phyloP scores from a whole-genome alignment of 2,329 filamentous ascomycete genomes.

The Aspergillus pseudoglaucus region DNA sequence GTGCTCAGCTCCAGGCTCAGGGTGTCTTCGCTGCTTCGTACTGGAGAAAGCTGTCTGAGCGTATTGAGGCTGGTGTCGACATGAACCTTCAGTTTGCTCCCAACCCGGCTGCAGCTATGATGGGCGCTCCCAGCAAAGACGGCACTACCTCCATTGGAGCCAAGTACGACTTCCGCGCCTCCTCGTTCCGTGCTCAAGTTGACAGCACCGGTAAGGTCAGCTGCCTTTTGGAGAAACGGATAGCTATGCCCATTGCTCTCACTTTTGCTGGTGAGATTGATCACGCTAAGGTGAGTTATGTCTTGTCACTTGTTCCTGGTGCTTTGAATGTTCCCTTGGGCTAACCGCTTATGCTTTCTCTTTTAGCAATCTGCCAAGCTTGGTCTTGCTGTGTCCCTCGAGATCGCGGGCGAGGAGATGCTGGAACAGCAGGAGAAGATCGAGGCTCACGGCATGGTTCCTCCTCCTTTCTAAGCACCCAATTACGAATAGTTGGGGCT shows the following conservation, averaged over 20 bases:
- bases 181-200: constrained; percentile 90
- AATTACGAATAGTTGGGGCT: constrained; percentile 7
- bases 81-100: constrained; percentile 78
- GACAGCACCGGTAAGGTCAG: constrained; percentile 92
- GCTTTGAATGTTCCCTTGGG: neutral
- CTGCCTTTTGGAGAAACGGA: constrained; percentile 89
- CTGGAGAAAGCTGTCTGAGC: constrained; percentile 88
- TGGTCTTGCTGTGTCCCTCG: constrained; percentile 86
- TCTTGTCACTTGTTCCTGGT: neutral
- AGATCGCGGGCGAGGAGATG: constrained; percentile 75
- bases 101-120: constrained; percentile 58
- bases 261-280: constrained; percentile 96
- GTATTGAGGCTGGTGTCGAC: constrained; percentile 93
- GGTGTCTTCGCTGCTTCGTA: constrained; percentile 85
- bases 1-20: constrained; percentile 80
- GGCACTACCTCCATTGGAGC: constrained; percentile 85
- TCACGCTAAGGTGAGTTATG: constrained; percentile 73
- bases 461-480: constrained; percentile 43
- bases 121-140: constrained; percentile 76
- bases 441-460: constrained; percentile 37
- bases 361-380: constrained; percentile 86
- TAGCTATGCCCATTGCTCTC: constrained; percentile 84
- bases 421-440: constrained; percentile 71
- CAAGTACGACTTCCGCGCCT: constrained; percentile 97
- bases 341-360: constrained; percentile 9